Evolutionary conservation across 495 filamentous ascomycete species (phyloP).

Genomic region (Neurospora discreta): DNA sequence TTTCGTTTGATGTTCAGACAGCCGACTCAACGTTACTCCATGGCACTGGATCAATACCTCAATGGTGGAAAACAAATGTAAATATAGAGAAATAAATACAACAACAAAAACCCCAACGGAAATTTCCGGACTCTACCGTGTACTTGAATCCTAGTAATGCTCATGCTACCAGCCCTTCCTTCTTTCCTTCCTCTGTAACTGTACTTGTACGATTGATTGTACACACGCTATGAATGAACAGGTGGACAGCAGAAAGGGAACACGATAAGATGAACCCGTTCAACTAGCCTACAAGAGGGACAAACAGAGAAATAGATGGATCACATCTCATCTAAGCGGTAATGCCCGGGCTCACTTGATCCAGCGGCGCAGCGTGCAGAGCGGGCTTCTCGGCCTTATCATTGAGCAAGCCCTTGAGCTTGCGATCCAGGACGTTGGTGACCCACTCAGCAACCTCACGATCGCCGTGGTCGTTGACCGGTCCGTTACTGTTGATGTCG

Average conservation of each 20-base stretch:
- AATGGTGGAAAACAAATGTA: not conserved
- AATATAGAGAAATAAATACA: not conserved
- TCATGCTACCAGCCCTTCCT: not conserved
- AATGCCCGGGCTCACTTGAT: constrained; percentile 39
- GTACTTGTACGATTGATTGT: not conserved
- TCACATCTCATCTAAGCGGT: not conserved
- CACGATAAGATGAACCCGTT: not conserved
- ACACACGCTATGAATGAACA: not conserved
- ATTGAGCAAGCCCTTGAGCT: constrained; percentile 36
- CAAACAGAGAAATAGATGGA: not conserved
- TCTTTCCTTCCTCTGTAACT: not conserved
- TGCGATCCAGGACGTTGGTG: constrained; percentile 51
- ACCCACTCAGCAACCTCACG: constrained; percentile 82
- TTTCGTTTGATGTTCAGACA: not conserved
- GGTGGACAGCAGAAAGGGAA: not conserved
- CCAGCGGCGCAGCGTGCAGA: constrained; percentile 66
- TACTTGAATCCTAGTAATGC: not conserved
- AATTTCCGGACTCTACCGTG: not conserved
- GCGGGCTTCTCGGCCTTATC: constrained; percentile 45
- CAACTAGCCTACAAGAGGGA: not conserved
- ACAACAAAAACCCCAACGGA: not conserved
- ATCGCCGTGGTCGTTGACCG: constrained; percentile 42
- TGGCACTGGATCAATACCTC: not conserved
- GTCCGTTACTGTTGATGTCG: constrained; percentile 20
- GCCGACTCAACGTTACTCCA: not conserved